Conservation (phyloP, 192 early-diverging fungal genomes). For the Umbelopsis sp. region DNA sequence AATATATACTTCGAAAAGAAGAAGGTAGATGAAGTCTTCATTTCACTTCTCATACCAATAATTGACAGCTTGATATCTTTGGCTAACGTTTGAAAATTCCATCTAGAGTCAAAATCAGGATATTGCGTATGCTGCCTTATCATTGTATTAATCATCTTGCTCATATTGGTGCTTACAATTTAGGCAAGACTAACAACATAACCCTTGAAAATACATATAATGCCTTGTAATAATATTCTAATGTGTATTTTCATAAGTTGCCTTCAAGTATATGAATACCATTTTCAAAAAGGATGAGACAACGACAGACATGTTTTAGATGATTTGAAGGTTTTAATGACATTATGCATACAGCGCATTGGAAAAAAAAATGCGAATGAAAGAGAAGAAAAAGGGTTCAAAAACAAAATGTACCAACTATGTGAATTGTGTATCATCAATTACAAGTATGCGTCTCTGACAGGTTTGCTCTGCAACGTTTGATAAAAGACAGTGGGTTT, state of each 20-base stretch:
- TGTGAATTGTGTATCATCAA: too few species aligned
- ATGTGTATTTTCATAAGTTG: too few species aligned
- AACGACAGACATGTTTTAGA: too few species aligned
- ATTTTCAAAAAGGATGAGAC: background rate
- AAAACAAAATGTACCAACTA: background rate
- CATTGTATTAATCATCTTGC: slow-evolving; percentile 54
- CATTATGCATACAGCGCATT: slow-evolving; percentile 12
- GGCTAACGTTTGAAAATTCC: background rate
- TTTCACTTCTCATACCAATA: background rate
- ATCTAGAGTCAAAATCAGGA: slow-evolving; percentile 52
- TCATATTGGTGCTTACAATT: slow-evolving; percentile 53
- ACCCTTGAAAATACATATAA: background rate
- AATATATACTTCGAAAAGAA: slow-evolving; percentile 55
- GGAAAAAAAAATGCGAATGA: background rate
- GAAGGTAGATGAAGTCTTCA: slow-evolving; percentile 44
- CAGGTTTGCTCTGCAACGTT: too few species aligned
- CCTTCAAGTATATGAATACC: background rate
- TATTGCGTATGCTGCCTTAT: slow-evolving; percentile 59
- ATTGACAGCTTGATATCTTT: background rate
- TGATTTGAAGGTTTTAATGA: too few species aligned
- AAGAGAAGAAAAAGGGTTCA: background rate
- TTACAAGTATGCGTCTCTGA: too few species aligned
- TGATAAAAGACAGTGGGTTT: slow-evolving; percentile 17
- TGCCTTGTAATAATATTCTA: slow-evolving; percentile 17
- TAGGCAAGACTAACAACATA: slow-evolving; percentile 16